Conservation (phyloP, 805 yeast genomes). For the Cyberlindnera saturnus region DNA sequence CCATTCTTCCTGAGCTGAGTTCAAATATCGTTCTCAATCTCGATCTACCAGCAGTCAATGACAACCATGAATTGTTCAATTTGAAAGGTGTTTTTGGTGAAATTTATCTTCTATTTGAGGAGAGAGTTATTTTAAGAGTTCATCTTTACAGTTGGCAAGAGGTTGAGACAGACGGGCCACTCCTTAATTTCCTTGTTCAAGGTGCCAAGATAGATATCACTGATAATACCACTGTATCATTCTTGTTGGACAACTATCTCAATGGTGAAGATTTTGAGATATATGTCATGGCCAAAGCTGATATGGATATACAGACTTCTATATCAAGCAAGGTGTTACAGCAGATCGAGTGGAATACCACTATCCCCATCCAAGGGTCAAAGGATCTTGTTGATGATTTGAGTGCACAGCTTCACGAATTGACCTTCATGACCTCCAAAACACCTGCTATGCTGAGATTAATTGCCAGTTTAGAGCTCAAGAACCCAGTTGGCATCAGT, state of each 20-base stretch:
- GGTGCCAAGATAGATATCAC: slow-evolving; percentile 16
- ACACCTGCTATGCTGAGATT: slow-evolving; percentile 21
- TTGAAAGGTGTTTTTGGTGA: slow-evolving; percentile 12
- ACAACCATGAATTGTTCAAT: slow-evolving; percentile 5
- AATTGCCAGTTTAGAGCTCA: slow-evolving; percentile 25
- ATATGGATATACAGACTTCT: slow-evolving; percentile 20
- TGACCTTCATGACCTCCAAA: slow-evolving; percentile 26
- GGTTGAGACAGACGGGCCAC: slow-evolving; percentile 7
- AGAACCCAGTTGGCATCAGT: slow-evolving; percentile 29
- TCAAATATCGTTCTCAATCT: slow-evolving; percentile 1
- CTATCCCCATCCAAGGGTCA: slow-evolving; percentile 1
- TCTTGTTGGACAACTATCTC: slow-evolving; percentile 4
- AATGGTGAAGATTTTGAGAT: slow-evolving; percentile 7
- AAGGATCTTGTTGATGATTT: slow-evolving; percentile 2
- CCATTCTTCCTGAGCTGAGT: slow-evolving; percentile 4
- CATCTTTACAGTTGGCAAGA: slow-evolving; percentile 19
- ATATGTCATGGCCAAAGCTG: slow-evolving; percentile 7
- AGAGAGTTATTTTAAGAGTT: slow-evolving; percentile 9
- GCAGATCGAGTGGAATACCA: slow-evolving; percentile 7
- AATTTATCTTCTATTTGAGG: slow-evolving; percentile 7
- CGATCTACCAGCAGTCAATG: slow-evolving; percentile 8
- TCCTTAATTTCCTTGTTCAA: slow-evolving; percentile 5
- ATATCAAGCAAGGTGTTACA: slow-evolving; percentile 19
- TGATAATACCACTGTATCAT: slow-evolving; percentile 10
- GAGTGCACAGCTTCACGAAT: slow-evolving; percentile 5